Percentiles rank a stretch among this genome's conserved stretches.
These are phyloP conservation scores for Sugiyamaella grinbergsii DNA, from an alignment of 1,139 yeast genomes.

Conservation along the genomic window DNA sequence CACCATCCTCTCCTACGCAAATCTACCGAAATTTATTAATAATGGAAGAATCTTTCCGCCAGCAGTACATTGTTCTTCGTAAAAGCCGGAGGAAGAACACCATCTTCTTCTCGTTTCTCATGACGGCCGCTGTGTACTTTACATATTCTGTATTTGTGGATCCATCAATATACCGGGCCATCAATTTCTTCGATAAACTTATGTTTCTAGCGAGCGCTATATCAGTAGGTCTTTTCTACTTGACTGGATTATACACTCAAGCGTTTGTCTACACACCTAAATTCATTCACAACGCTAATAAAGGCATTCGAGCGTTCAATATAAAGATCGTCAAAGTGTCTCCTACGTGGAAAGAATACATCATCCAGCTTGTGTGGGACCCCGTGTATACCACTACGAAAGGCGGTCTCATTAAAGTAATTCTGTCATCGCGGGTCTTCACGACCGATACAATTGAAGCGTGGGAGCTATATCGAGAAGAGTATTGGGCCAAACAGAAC, in stretches of 20 bases:
- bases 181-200: constrained; percentile 52
- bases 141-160: constrained; percentile 38
- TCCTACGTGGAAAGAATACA: constrained; percentile 55
- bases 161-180: constrained; percentile 42
- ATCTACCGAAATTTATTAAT: constrained; percentile 65
- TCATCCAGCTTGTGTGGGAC: constrained; percentile 32
- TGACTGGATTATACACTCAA: constrained; percentile 86
- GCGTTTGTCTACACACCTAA: constrained; percentile 81
- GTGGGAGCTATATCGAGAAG: constrained; percentile 93
- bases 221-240: constrained; percentile 73
- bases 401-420: constrained; percentile 57
- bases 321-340: constrained; percentile 72
- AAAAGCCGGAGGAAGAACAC: constrained; percentile 72
- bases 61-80: constrained; percentile 74
- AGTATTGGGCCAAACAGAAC: constrained; percentile 89
- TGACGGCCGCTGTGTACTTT: constrained; percentile 39
- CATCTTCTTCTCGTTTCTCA: constrained; percentile 60
- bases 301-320: constrained; percentile 82
- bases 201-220: constrained; percentile 65
- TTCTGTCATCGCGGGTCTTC: constrained; percentile 78
- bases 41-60: constrained; percentile 79
- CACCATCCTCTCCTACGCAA: constrained; percentile 34
- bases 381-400: constrained; percentile 34
- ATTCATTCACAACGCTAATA: constrained; percentile 77
- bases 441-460: constrained; percentile 84